Conservation (phyloP, 768 basidiomycete species). For the Crepidotus variabilis region DNA sequence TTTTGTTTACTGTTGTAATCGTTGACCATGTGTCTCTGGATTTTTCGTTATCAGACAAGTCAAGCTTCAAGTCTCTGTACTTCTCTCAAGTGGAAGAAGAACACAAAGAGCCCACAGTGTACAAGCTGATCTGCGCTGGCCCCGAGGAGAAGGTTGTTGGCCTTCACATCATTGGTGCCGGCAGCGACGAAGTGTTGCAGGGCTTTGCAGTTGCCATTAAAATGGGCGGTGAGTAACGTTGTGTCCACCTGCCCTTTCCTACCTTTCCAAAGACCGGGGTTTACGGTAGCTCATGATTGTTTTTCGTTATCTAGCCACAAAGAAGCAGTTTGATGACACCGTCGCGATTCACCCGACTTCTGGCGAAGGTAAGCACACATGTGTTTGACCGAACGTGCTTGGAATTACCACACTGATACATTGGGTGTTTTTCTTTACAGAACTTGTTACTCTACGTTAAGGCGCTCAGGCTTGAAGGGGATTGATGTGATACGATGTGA, state of each 20-base stretch:
- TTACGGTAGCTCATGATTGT: constrained; percentile 7
- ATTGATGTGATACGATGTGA: not conserved
- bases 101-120: constrained; percentile 93
- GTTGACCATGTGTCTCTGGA: not conserved
- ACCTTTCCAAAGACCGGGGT: not conserved
- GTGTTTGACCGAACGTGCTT: not conserved
- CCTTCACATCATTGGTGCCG: constrained; percentile 86
- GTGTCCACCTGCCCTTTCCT: not conserved
- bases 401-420: constrained; percentile 13
- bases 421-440: constrained; percentile 11
- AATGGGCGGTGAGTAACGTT: constrained; percentile 63
- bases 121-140: constrained; percentile 87
- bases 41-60: constrained; percentile 51
- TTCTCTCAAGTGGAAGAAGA: constrained; percentile 87
- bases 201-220: constrained; percentile 97
- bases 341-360: constrained; percentile 93
- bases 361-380: constrained; percentile 59
- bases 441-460: constrained; percentile 34
- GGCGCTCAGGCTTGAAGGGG: not conserved
- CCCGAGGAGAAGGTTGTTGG: constrained; percentile 96
- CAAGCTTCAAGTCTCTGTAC: constrained; percentile 80
- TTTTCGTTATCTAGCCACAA: constrained; percentile 45
- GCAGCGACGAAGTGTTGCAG: constrained; percentile 93
- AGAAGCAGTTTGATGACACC: constrained; percentile 81
- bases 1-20: not conserved